Evolutionary conservation across 805 yeast genomes (phyloP).

Genomic region (Suhomyces faveliae): DNA sequence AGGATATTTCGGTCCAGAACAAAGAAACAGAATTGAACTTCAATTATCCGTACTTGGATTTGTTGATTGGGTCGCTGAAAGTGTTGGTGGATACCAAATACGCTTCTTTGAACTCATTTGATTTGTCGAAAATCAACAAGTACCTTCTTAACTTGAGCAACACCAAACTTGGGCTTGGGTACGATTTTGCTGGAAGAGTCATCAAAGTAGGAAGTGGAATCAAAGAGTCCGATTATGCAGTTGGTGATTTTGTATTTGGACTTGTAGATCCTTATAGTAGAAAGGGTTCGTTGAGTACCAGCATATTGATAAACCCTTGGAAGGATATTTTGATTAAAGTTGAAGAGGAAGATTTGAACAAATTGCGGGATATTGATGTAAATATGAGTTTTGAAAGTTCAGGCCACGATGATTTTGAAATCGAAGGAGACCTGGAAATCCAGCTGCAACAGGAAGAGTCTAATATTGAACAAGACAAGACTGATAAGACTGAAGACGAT

Average conservation of each 20-base stretch:
- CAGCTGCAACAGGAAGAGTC: no score
- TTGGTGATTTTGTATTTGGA: slow-evolving; percentile 70
- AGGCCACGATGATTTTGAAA: slow-evolving; percentile 4
- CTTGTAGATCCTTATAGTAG: slow-evolving; percentile 49
- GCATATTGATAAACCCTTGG: slow-evolving; percentile 52
- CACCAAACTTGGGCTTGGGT: slow-evolving; percentile 62
- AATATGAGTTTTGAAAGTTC: slow-evolving; percentile 13
- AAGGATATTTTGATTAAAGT: slow-evolving; percentile 41
- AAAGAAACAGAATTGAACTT: slow-evolving; percentile 50
- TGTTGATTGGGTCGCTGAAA: slow-evolving; percentile 48
- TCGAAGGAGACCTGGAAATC: slow-evolving; percentile 11
- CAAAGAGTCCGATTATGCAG: slow-evolving; percentile 30
- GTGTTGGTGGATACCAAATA: slow-evolving; percentile 58
- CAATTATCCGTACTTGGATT: slow-evolving; percentile 47
- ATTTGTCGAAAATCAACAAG: slow-evolving; percentile 57
- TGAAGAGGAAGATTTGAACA: slow-evolving; percentile 20
- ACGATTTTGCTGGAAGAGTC: slow-evolving; percentile 65
- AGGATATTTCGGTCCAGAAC: slow-evolving; percentile 46
- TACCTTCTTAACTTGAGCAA: slow-evolving; percentile 52
- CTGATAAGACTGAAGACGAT: background rate
- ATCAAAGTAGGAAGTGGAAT: slow-evolving; percentile 53
- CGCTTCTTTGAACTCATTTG: slow-evolving; percentile 65
- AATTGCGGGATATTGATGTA: slow-evolving; percentile 23
- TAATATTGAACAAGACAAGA: background rate
- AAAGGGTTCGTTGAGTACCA: slow-evolving; percentile 58